Conservation (phyloP, 2,329 filamentous ascomycete genomes). For the Metarhizium album region DNA sequence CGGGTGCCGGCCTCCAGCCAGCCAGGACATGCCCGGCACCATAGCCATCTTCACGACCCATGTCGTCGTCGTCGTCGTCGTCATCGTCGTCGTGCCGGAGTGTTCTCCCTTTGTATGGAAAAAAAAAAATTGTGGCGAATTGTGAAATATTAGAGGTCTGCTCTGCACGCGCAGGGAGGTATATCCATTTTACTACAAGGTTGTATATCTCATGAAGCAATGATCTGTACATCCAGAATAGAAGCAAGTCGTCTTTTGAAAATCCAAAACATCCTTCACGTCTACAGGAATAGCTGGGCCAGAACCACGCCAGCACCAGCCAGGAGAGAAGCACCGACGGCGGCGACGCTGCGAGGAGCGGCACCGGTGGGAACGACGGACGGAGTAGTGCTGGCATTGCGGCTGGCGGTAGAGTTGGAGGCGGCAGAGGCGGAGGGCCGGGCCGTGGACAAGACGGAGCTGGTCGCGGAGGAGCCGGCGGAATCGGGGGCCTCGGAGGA, state of each 20-base stretch:
- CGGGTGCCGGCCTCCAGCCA: too few species aligned
- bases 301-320: constrained; percentile 18
- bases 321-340: constrained; percentile 15
- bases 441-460: constrained; percentile 9
- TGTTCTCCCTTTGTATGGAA: too few species aligned
- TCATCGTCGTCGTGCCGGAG: too few species aligned
- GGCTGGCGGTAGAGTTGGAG: constrained; percentile 7
- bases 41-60: too few species aligned
- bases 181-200: too few species aligned
- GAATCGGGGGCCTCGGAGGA: constrained; percentile 30
- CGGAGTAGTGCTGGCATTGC: not conserved
- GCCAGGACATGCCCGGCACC: too few species aligned
- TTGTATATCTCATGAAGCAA: too few species aligned
- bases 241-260: not conserved
- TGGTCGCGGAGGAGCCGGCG: constrained; percentile 13
- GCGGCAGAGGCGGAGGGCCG: constrained; percentile 1
- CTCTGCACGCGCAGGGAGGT: too few species aligned
- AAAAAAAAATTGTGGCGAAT: too few species aligned
- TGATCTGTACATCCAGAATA: too few species aligned
- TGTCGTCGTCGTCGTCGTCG: too few species aligned
- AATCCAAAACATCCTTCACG: not conserved
- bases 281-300: constrained; percentile 21
- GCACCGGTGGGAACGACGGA: constrained; percentile 9
- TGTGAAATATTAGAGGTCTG: too few species aligned
- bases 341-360: constrained; percentile 15